A percentile compares a stretch with the other conserved stretches of the same genome.
phyloP scores from a whole-genome alignment of 352 stramenopile genomes.

The Thraustochytrium striatum region DNA sequence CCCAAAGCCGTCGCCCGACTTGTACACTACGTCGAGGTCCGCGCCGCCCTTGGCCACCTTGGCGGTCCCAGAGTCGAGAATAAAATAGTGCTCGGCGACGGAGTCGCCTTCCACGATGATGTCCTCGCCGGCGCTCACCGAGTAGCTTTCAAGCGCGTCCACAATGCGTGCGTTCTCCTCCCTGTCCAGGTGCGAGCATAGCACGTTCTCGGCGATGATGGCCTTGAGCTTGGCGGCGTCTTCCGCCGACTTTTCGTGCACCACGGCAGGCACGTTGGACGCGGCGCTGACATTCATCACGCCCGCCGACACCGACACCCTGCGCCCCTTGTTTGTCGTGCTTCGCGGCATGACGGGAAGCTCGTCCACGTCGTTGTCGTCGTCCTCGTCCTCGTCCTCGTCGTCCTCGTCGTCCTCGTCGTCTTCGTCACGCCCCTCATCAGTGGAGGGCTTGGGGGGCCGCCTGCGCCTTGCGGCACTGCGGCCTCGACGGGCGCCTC shows the following conservation, averaged over 20 bases:
- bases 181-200: constrained; percentile 80
- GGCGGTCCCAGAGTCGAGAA: constrained; percentile 66
- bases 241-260: constrained; percentile 73
- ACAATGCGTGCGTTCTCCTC: constrained; percentile 63
- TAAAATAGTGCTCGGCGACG: constrained; percentile 68
- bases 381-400: constrained; percentile 73
- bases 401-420: constrained; percentile 78
- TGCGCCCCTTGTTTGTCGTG: constrained; percentile 68
- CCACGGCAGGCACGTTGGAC: constrained; percentile 62
- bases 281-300: constrained; percentile 74
- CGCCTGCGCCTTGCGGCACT: constrained; percentile 24
- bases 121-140: background rate
- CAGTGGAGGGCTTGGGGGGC: constrained; percentile 53
- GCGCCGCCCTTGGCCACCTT: constrained; percentile 61
- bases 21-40: constrained; percentile 51
- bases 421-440: constrained; percentile 49
- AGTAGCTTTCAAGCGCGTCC: constrained; percentile 30
- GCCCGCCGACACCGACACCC: constrained; percentile 77
- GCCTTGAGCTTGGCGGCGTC: constrained; percentile 68
- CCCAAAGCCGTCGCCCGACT: constrained; percentile 71
- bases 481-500: constrained; percentile 54
- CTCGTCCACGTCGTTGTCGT: constrained; percentile 69
- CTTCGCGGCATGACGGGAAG: constrained; percentile 64
- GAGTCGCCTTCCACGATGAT: constrained; percentile 59
- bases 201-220: constrained; percentile 78